A percentile compares a stretch with the other conserved stretches of the same genome.
Conservation (phyloP, 2,329 filamentous ascomycete genomes). For the Alternaria solani region DNA sequence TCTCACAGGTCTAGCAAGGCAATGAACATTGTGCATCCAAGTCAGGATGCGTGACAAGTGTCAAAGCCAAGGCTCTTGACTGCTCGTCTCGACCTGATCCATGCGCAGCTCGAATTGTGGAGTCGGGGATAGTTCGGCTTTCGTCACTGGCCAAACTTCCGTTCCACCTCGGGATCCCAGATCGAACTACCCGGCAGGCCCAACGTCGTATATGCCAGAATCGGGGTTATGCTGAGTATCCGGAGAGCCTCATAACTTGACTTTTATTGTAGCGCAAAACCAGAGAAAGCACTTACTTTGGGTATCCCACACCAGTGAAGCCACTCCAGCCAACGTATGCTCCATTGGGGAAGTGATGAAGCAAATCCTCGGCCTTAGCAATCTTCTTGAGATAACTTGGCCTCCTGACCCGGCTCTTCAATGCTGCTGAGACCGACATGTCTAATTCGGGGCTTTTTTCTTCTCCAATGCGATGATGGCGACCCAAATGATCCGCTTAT, state of each 20-base stretch:
- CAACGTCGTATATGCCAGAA: slow-evolving; percentile 6
- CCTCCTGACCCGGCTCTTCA: slow-evolving; percentile 77
- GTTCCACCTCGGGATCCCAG: slow-evolving; percentile 38
- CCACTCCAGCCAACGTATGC: slow-evolving; percentile 91
- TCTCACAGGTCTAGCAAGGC: not conserved
- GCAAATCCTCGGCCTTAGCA: slow-evolving; percentile 77
- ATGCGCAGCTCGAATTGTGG: slow-evolving; percentile 21
- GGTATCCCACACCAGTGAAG: slow-evolving; percentile 89
- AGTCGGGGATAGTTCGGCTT: slow-evolving; percentile 38
- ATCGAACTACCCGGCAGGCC: slow-evolving; percentile 13
- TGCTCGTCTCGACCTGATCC: slow-evolving; percentile 10
- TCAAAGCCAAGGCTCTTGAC: slow-evolving; percentile 6
- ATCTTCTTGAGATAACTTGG: slow-evolving; percentile 83
- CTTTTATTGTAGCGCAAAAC: not conserved
- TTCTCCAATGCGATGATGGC: not conserved
- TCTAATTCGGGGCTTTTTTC: not conserved
- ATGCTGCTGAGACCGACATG: slow-evolving; percentile 71
- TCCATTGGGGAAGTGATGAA: slow-evolving; percentile 82
- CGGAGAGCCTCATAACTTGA: not conserved
- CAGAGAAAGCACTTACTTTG: slow-evolving; percentile 67
- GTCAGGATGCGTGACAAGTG: slow-evolving; percentile 7
- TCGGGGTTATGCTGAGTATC: not conserved
- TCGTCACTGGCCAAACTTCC: slow-evolving; percentile 30
- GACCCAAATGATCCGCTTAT: slow-evolving; percentile 12
- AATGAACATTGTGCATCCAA: not conserved